phyloP scores from a whole-genome alignment of 208 protist genomes.

The Leishmania turanica region DNA sequence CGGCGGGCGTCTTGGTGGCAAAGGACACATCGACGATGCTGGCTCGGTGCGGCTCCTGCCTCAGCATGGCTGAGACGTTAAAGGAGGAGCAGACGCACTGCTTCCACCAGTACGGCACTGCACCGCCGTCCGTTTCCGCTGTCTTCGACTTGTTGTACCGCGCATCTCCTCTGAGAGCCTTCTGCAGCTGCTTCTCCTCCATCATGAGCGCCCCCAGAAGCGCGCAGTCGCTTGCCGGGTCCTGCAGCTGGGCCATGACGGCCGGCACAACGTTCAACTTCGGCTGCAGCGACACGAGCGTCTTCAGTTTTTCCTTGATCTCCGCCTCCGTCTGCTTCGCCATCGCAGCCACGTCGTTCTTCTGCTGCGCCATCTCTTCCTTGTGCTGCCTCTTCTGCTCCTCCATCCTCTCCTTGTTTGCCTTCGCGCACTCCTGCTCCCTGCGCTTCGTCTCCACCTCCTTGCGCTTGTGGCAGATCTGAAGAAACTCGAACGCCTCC shows the following conservation, averaged over 20 bases:
- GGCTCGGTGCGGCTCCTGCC: conserved; percentile 40
- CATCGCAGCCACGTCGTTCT: conserved; percentile 27
- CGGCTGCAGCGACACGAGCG: conserved; percentile 60
- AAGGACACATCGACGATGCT: conserved; percentile 49
- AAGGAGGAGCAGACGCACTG: conserved; percentile 63
- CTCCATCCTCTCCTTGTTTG: conserved; percentile 46
- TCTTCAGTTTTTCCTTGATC: conserved; percentile 48
- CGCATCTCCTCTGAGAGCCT: conserved; percentile 53
- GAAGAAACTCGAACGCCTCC: conserved; percentile 42
- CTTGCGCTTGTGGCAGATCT: conserved; percentile 47
- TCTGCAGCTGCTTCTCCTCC: conserved; percentile 64
- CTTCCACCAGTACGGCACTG: conserved; percentile 56
- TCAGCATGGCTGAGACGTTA: conserved; percentile 67
- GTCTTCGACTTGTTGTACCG: conserved; percentile 63
- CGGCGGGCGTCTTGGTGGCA: conserved; percentile 34
- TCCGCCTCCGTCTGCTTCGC: conserved; percentile 54
- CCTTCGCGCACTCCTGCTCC: conserved; percentile 36
- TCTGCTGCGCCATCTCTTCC: conserved; percentile 48
- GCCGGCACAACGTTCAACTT: conserved; percentile 39
- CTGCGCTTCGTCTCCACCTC: conserved; percentile 48
- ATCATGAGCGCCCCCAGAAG: conserved; percentile 66
- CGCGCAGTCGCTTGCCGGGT: conserved; percentile 38
- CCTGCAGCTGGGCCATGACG: conserved; percentile 54
- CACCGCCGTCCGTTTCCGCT: conserved; percentile 48
- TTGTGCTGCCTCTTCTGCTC: conserved; percentile 55